These are phyloP conservation scores for Cryptococcus jaspeensis DNA, from an alignment of 1,284 basidiomycete genomes.

Conservation along the genomic window DNA sequence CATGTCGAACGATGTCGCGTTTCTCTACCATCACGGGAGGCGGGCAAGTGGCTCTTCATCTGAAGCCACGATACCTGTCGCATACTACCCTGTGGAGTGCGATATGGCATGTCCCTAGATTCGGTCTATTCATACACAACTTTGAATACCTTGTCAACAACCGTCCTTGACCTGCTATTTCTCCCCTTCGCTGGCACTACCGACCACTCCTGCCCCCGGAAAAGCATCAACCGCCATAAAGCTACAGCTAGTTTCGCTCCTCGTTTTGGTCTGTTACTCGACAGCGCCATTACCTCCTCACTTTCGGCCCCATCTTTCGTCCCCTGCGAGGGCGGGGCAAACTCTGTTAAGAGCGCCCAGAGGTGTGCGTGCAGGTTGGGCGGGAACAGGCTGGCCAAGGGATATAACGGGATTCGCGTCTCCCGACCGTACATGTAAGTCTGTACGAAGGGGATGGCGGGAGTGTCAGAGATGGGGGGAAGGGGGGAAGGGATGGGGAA, in stretches of 20 bases:
- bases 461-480: neutral
- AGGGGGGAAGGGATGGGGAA: neutral
- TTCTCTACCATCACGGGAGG: too few relatives aligned
- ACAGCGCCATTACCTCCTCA: neutral
- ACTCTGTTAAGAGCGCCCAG: neutral
- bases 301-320: neutral
- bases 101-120: too few relatives aligned
- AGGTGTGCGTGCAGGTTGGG: neutral
- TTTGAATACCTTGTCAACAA: too few relatives aligned
- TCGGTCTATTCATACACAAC: too few relatives aligned
- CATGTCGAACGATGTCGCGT: too few relatives aligned
- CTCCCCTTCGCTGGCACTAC: too few relatives aligned
- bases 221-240: conserved; percentile 13
- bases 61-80: too few relatives aligned
- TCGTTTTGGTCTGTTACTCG: neutral
- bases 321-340: too few relatives aligned
- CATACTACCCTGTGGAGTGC: too few relatives aligned
- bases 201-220: conserved; percentile 12
- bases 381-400: conserved; percentile 3
- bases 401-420: conserved; percentile 1
- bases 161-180: too few relatives aligned
- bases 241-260: conserved; percentile 5
- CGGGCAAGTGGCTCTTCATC: too few relatives aligned
- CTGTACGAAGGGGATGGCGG: neutral
- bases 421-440: neutral